Evolutionary conservation across 169 alveolate genomes (phyloP), one percentile per base, ranked within the genome.

Genomic region (Toxoplasma gondii): DNA sequence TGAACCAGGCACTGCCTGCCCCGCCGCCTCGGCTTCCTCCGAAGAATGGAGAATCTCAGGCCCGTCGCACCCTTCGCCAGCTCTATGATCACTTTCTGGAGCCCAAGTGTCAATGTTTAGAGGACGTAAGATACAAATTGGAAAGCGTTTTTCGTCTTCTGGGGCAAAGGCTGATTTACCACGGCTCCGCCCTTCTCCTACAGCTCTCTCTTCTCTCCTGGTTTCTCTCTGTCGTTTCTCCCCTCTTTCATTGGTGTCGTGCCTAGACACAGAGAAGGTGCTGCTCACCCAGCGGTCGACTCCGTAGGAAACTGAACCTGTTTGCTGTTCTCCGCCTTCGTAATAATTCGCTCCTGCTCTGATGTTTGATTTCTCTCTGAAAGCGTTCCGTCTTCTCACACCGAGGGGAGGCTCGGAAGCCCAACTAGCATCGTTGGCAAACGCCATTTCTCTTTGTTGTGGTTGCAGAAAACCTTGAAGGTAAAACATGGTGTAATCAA

Each of bases 71-170:
- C 41, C 91, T 81, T 74, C 81, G 91, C 38, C 94, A 80, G 67
- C 82, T 91, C 70, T 91, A 91, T 44, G 94, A 91, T 9, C 70
- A 44, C 39, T 82, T 91, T 34, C 86, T 91, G 53, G 94, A 91
- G 86, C 94, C 94, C 87, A 80, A 58, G 0, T 91, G 86, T 45
- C 91, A 74, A 36, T 58, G 80, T 4, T 82, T 64, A 22, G 84
- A 58, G 45, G 94, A 91, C 49, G 94, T 82, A 82, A 82, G 87
- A 29, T 22, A 38, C 91, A 41, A 70, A 54, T 0, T 29, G 39
- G 88, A 34, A 36, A 78, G 88, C 69, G n/a, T 39, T 36, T 24
- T 67, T 70, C 45, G 31, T 41, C 87, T 64, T 58, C 44, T 45
- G 44, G n/a, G 58, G 4, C 58, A 4, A 49, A 12, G 12, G 22